phyloP scores from a whole-genome alignment of 495 filamentous ascomycete species.

The Xylaria grammica region DNA sequence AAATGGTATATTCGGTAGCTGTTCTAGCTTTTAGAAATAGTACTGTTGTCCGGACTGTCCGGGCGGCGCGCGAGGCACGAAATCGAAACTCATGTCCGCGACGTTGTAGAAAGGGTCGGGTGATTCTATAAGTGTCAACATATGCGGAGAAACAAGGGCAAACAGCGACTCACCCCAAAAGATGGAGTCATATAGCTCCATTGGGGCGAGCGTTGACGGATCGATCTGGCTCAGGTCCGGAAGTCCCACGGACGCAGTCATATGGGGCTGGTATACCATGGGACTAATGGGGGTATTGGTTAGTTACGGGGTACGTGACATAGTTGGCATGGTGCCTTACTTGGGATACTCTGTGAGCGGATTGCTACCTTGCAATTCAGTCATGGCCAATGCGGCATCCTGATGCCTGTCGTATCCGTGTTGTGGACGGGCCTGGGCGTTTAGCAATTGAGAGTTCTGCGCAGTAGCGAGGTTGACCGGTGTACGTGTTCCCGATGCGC shows the following conservation, averaged over 20 bases:
- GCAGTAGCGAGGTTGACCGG: constrained; percentile 36
- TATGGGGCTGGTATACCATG: constrained; percentile 35
- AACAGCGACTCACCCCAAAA: constrained; percentile 57
- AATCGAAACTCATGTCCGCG: constrained; percentile 59
- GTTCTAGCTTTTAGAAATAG: constrained; percentile 43
- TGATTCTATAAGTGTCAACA: constrained; percentile 40
- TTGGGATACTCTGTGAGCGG: constrained; percentile 43
- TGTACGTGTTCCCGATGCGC: constrained; percentile 47
- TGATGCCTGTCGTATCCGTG: constrained; percentile 54
- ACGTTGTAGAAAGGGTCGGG: constrained; percentile 57
- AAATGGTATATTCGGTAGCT: not conserved
- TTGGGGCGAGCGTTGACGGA: constrained; percentile 55
- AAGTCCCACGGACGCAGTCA: constrained; percentile 39
- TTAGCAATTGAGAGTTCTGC: constrained; percentile 26
- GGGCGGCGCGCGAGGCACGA: constrained; percentile 53
- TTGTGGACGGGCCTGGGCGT: constrained; percentile 36
- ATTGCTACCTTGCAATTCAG: constrained; percentile 56
- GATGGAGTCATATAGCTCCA: constrained; percentile 64
- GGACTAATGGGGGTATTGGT: constrained; percentile 23
- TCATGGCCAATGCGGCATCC: constrained; percentile 61
- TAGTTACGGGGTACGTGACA: not conserved
- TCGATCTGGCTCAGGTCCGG: constrained; percentile 49
- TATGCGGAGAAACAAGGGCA: not conserved
- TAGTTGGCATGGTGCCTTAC: constrained; percentile 21
- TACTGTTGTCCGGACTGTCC: constrained; percentile 56